Base-by-base conservation (phyloP, 2,329 filamentous ascomycete species). In the Fusarium proliferatum region DNA sequence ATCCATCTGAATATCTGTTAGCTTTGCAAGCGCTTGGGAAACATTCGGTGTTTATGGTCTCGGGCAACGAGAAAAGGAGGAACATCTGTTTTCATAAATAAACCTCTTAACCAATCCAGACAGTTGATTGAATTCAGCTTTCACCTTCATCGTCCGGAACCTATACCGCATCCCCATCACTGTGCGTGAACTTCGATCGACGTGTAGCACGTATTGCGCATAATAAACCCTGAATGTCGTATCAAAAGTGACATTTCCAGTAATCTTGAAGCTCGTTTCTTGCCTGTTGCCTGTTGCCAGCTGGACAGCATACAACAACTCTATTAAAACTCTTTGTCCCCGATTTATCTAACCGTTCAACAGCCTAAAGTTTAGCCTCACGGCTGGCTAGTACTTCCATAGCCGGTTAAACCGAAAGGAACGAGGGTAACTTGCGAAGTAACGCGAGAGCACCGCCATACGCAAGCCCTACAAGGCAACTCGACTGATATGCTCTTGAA, bases 41-140 rank as follows among this genome's bases (percentile, higher is more conserved):
- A 33, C 52, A 62, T 75, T 52, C 51, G 73, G 71, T 73, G 68
- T 77, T 77, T 58, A 69, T 56, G 51, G 67, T 63, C 71, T 56
- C 43, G 58, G 45, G 52, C 38, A 67, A 62, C 41, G 45, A 67
- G 64, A 67, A 71, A 64, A 68, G 58, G 74, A 65, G 61, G 67
- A 60, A 51, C 38, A 46, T 66, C 28, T 75, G 59, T 53, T 74
- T 76, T 75, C 56, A 43, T 49, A 45, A 61, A 45, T 33, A 52
- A 57, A 60, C 49, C n/a, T 58, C 51, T 64, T 49, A 67, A 69
- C 42, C 48, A 66, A 74, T 71, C 10, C 19, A 46, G 55, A 42
- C 15, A 53, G 26, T 61, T 74, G 55, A 48, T 16, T 58, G 41
- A 30, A 57, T 17, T 43, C 17, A 26, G 17, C 45, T 41, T 23